Percentiles rank a stretch among this genome's conserved stretches.
Evolutionary conservation across 345 rosid genomes (phyloP).

Genomic region (Laguncularia racemosa): DNA sequence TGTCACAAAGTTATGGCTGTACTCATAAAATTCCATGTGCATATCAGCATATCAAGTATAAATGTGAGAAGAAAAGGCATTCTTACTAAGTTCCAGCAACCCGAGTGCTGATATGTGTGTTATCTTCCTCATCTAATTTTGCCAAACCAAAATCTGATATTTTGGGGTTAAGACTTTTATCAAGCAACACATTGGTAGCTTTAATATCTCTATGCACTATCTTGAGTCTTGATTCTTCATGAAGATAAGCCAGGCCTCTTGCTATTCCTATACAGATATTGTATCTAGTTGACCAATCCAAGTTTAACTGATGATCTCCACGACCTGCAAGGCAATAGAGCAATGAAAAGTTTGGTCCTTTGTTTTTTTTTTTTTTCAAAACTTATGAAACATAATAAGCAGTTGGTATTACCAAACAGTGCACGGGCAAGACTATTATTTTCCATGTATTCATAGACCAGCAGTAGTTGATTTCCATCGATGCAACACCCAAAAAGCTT

Average conservation of each 20-base stretch:
- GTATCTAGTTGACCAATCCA: constrained; percentile 9
- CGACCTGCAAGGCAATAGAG: neutral
- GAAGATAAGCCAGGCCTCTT: constrained; percentile 12
- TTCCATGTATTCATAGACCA: constrained; percentile 12
- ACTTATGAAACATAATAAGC: neutral
- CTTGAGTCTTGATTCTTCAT: constrained; percentile 11
- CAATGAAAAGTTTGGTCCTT: neutral
- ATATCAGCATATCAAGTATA: too few relatives aligned
- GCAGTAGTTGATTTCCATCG: constrained; percentile 9
- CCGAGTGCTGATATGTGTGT: constrained; percentile 12
- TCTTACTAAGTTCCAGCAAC: constrained; percentile 60
- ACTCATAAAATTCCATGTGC: too few relatives aligned
- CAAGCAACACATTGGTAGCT: constrained; percentile 6
- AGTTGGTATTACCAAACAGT: constrained; percentile 7
- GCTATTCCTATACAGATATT: constrained; percentile 5
- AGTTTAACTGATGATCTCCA: constrained; percentile 6
- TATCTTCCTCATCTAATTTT: constrained; percentile 10
- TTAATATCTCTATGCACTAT: constrained; percentile 10
- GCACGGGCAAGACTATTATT: constrained; percentile 12
- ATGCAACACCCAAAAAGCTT: constrained; percentile 10
- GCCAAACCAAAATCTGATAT: constrained; percentile 11
- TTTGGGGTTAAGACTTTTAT: constrained; percentile 5
- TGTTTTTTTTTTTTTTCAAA: neutral
- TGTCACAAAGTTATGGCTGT: neutral
- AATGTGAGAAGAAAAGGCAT: neutral